Percentiles rank a stretch among this genome's conserved stretches.
phyloP scores from a whole-genome alignment of 1,139 yeast genomes.

The Geotrichum cucujoidarum region DNA sequence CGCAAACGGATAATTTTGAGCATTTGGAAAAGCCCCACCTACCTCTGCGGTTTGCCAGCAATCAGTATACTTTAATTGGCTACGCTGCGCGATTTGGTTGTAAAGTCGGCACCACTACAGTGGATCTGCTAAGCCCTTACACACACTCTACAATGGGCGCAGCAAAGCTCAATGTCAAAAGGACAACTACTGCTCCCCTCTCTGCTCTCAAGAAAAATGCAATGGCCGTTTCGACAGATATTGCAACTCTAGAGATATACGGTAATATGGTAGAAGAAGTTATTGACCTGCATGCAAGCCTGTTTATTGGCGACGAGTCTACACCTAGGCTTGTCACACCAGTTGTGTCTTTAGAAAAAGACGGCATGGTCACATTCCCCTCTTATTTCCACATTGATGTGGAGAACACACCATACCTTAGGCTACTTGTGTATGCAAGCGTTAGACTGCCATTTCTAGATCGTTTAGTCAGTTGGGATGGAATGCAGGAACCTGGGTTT shows the following conservation, averaged over 20 bases:
- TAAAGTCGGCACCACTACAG: constrained; percentile 10
- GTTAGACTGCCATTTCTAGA: constrained; percentile 26
- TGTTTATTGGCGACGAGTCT: background rate
- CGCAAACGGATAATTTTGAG: constrained; percentile 5
- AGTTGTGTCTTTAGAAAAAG: background rate
- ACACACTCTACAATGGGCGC: constrained; percentile 24
- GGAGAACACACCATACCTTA: constrained; percentile 4
- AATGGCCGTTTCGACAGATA: constrained; percentile 12
- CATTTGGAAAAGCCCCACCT: constrained; percentile 6
- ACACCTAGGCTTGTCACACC: constrained; percentile 7
- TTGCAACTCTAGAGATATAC: constrained; percentile 2
- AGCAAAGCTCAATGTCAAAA: constrained; percentile 13
- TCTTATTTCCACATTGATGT: constrained; percentile 9
- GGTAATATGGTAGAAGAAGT: constrained; percentile 17
- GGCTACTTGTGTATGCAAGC: constrained; percentile 24
- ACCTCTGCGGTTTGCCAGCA: constrained; percentile 18
- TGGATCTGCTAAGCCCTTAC: constrained; percentile 24
- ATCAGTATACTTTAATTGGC: constrained; percentile 5
- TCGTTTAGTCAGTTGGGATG: constrained; percentile 33
- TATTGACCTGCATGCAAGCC: constrained; percentile 15
- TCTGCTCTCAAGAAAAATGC: constrained; percentile 11
- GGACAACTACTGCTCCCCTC: constrained; percentile 4
- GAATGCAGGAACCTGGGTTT: constrained; percentile 30
- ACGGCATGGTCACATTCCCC: constrained; percentile 8
- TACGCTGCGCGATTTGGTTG: constrained; percentile 12